Conservation (phyloP, 2,329 filamentous ascomycete species). For the Pseudogymnoascus sp. region DNA sequence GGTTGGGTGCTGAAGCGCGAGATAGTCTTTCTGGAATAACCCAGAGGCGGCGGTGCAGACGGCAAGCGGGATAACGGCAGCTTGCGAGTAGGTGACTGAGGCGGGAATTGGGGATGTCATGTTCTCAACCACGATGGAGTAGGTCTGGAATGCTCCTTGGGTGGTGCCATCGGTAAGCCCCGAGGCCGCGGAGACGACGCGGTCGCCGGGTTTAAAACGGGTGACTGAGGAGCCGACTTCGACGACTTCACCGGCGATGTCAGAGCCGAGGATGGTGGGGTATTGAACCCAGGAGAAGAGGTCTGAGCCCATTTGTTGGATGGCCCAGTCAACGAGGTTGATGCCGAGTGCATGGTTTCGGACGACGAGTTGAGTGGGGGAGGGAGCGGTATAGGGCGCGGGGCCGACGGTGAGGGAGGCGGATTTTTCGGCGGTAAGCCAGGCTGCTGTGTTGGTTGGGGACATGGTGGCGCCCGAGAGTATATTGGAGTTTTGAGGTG, state of each 20-base stretch:
- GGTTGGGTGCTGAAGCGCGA: conserved; percentile 20
- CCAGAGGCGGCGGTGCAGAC: conserved; percentile 29
- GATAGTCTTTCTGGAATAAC: conserved; percentile 23
- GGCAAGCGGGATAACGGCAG: conserved; percentile 29
- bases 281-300: conserved; percentile 29
- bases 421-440: conserved; percentile 25
- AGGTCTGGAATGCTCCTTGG: conserved; percentile 29
- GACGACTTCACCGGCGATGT: conserved; percentile 16
- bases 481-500: neutral
- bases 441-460: conserved; percentile 20
- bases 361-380: conserved; percentile 32
- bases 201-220: conserved; percentile 12
- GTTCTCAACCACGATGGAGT: conserved; percentile 22
- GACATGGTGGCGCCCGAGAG: neutral
- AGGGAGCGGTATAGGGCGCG: conserved; percentile 32
- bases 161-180: conserved; percentile 29
- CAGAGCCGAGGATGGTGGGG: conserved; percentile 18
- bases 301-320: conserved; percentile 31
- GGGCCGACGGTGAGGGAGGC: conserved; percentile 28
- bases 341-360: conserved; percentile 34
- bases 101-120: conserved; percentile 26
- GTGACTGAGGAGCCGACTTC: conserved; percentile 14
- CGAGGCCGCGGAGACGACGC: conserved; percentile 29
- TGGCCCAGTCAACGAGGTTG: conserved; percentile 34
- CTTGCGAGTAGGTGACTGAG: conserved; percentile 26